Percentiles rank a stretch among this genome's conserved stretches.
These are phyloP conservation scores for Penicillium brasilianum DNA, from an alignment of 2,329 filamentous ascomycete species.

Conservation along the genomic window DNA sequence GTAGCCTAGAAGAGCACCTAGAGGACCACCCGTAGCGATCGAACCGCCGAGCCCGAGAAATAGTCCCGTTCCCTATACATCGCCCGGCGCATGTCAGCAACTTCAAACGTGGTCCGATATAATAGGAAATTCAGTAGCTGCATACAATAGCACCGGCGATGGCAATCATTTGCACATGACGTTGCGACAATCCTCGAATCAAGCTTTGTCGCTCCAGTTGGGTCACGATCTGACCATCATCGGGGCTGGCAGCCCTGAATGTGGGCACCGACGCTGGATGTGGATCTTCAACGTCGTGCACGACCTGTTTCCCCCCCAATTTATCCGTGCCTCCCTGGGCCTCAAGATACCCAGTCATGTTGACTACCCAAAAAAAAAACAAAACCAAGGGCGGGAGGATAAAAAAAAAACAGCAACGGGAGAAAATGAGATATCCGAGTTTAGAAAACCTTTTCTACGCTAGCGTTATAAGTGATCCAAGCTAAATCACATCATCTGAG, in stretches of 20 bases:
- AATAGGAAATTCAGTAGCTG: neutral
- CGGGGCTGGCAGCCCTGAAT: constrained; percentile 9
- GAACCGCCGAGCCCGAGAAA: constrained; percentile 59
- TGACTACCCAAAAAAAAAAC: neutral
- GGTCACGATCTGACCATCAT: constrained; percentile 33
- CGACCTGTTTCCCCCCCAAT: constrained; percentile 18
- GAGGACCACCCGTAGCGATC: constrained; percentile 56
- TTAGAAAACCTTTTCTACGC: constrained; percentile 13
- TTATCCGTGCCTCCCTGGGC: constrained; percentile 17
- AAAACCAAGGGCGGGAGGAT: neutral
- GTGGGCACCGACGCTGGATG: constrained; percentile 9
- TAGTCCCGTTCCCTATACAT: constrained; percentile 51
- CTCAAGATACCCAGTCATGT: constrained; percentile 22
- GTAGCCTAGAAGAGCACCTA: constrained; percentile 58
- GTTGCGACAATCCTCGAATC: constrained; percentile 50
- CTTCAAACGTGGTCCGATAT: neutral
- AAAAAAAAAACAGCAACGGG: neutral
- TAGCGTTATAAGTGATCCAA: constrained; percentile 2
- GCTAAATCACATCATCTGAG: constrained; percentile 30
- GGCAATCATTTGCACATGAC: constrained; percentile 52
- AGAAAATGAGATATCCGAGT: neutral
- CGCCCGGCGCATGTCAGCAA: neutral
- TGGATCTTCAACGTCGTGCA: constrained; percentile 27
- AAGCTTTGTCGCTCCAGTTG: constrained; percentile 56
- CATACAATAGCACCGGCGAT: constrained; percentile 52